Conservation (phyloP, 805 yeast genomes). For the Ogataea minuta region DNA sequence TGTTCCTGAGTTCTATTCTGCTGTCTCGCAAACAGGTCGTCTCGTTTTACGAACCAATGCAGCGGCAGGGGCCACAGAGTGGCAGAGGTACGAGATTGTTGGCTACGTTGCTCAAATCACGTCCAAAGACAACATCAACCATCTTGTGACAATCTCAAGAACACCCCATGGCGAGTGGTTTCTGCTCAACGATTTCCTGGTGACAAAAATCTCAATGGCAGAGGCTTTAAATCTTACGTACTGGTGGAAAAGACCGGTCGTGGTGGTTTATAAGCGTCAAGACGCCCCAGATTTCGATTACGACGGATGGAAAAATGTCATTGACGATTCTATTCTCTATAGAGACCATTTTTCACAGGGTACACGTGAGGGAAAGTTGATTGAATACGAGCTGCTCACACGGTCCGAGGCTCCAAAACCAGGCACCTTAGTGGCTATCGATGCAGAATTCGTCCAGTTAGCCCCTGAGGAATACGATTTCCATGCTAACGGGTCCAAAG, state of each 20-base stretch:
- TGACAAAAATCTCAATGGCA: slow-evolving; percentile 64
- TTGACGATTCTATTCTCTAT: slow-evolving; percentile 66
- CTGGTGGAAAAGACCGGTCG: slow-evolving; percentile 83
- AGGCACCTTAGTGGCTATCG: slow-evolving; percentile 85
- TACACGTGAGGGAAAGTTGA: slow-evolving; percentile 52
- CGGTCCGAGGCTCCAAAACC: slow-evolving; percentile 66
- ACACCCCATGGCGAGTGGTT: slow-evolving; percentile 58
- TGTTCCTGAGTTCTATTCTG: slow-evolving; percentile 52
- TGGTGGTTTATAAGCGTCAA: slow-evolving; percentile 60
- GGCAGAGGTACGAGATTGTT: slow-evolving; percentile 53
- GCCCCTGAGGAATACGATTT: slow-evolving; percentile 79
- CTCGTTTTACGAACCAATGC: slow-evolving; percentile 27
- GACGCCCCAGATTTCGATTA: slow-evolving; percentile 43
- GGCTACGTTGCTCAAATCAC: slow-evolving; percentile 71
- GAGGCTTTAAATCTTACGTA: slow-evolving; percentile 74
- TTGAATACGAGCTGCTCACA: slow-evolving; percentile 69
- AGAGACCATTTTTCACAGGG: slow-evolving; percentile 73
- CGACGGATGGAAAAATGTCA: slow-evolving; percentile 48
- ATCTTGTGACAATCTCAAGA: slow-evolving; percentile 58
- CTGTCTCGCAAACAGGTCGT: slow-evolving; percentile 28
- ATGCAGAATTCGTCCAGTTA: slow-evolving; percentile 91
- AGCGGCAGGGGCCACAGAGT: slow-evolving; percentile 23
- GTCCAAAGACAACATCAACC: slow-evolving; percentile 53
- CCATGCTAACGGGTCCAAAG: slow-evolving; percentile 65
- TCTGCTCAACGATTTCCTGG: slow-evolving; percentile 88